Evolutionary conservation across 2,329 filamentous ascomycete genomes (phyloP).

Genomic region (Macrophomina pseudophaseolina): DNA sequence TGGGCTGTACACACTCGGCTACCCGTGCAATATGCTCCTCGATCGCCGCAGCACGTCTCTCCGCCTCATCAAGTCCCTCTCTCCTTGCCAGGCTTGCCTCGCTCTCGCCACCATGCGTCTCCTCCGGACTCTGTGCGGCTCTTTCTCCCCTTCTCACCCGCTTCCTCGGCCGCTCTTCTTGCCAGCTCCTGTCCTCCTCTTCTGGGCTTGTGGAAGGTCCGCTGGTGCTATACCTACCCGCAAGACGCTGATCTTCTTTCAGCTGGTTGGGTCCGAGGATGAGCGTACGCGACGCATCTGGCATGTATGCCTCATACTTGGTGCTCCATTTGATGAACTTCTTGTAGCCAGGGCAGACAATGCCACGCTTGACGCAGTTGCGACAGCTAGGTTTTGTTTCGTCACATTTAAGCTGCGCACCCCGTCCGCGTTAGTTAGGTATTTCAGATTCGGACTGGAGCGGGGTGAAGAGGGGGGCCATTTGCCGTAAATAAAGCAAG

Average conservation of each 20-base stretch:
- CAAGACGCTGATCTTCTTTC: conserved; percentile 7
- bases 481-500: no score
- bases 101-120: background rate
- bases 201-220: background rate
- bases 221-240: background rate
- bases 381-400: conserved; percentile 50
- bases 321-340: conserved; percentile 55
- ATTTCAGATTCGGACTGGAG: no score
- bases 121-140: no score
- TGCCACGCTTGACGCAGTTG: conserved; percentile 50
- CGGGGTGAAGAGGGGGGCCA: no score
- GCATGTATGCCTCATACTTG: conserved; percentile 54
- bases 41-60: background rate
- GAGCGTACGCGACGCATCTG: conserved; percentile 29
- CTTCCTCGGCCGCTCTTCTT: conserved; percentile 7
- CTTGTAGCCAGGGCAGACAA: conserved; percentile 54
- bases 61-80: background rate
- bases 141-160: conserved; percentile 2
- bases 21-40: conserved; percentile 18
- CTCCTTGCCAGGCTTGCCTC: background rate
- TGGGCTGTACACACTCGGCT: conserved; percentile 5
- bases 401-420: conserved; percentile 49
- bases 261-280: conserved; percentile 17
- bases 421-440: conserved; percentile 19
- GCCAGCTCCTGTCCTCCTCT: conserved; percentile 1